Percentiles rank a stretch among this genome's conserved stretches.
Conservation (phyloP, 805 yeast genomes). For the Allodekkera sacchari region DNA sequence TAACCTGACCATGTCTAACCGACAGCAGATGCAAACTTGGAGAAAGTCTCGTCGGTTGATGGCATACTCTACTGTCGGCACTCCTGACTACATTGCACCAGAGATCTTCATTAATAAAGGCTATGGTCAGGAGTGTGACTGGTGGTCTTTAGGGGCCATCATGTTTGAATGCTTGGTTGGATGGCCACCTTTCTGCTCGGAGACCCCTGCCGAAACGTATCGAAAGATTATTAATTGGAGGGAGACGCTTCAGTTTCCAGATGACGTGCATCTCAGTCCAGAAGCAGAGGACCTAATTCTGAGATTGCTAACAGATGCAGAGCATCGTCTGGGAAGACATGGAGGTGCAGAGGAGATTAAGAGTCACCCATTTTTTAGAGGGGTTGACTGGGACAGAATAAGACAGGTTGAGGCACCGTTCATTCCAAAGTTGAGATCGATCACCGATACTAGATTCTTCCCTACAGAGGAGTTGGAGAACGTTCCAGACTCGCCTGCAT, state of each 20-base stretch:
- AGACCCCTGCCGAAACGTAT: conserved; percentile 90
- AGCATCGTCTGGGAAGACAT: conserved; percentile 72
- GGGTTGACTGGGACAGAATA: conserved; percentile 92
- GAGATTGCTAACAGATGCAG: conserved; percentile 67
- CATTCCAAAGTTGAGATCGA: conserved; percentile 82
- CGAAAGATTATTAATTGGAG: conserved; percentile 88
- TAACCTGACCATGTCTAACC: conserved; percentile 88
- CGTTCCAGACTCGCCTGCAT: conserved; percentile 83
- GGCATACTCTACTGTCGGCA: conserved; percentile 96
- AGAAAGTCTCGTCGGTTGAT: conserved; percentile 81
- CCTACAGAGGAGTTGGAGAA: conserved; percentile 95
- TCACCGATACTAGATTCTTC: conserved; percentile 95
- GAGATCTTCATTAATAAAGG: conserved; percentile 91
- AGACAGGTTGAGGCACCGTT: conserved; percentile 88
- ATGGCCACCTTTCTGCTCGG: conserved; percentile 96
- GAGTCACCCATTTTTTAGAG: conserved; percentile 85
- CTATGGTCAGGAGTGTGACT: conserved; percentile 93
- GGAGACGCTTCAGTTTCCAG: conserved; percentile 81
- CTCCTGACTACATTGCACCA: conserved; percentile 95
- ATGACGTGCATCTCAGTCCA: conserved; percentile 80
- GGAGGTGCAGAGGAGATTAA: conserved; percentile 93
- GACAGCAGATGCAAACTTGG: conserved; percentile 96
- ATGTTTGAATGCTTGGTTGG: conserved; percentile 96
- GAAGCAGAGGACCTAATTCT: conserved; percentile 85
- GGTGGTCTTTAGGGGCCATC: conserved; percentile 97